A percentile compares a stretch with the other conserved stretches of the same genome.
Evolutionary conservation across 2,329 filamentous ascomycete genomes (phyloP).

Genomic region (Lithohypha guttulata): DNA sequence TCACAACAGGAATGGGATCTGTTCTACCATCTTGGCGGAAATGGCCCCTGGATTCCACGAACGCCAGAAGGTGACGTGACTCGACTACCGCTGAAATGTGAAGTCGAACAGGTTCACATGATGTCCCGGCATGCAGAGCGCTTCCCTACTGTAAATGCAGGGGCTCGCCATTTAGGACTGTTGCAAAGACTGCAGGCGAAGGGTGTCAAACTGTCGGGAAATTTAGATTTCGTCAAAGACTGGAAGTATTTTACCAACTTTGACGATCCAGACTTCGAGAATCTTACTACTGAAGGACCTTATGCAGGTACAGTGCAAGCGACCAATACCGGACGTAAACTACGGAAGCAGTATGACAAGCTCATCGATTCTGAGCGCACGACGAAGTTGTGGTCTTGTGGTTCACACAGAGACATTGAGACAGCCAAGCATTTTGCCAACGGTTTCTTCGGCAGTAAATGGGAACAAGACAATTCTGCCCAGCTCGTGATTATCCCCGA

Average conservation of each 20-base stretch:
- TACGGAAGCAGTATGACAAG: slow-evolving; percentile 43
- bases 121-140: slow-evolving; percentile 49
- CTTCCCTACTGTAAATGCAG: slow-evolving; percentile 44
- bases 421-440: slow-evolving; percentile 45
- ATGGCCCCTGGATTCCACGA: slow-evolving; percentile 46
- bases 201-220: slow-evolving; percentile 35
- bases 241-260: slow-evolving; percentile 44
- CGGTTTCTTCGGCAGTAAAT: slow-evolving; percentile 45
- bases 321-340: slow-evolving; percentile 43
- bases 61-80: slow-evolving; percentile 29
- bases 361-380: slow-evolving; percentile 29
- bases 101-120: slow-evolving; percentile 49
- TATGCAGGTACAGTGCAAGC: slow-evolving; percentile 45
- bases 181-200: slow-evolving; percentile 31
- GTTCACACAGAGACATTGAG: slow-evolving; percentile 44
- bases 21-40: slow-evolving; percentile 44
- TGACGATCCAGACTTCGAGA: slow-evolving; percentile 38
- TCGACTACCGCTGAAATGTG: slow-evolving; percentile 39
- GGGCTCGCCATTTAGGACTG: slow-evolving; percentile 34
- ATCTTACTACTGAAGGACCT: slow-evolving; percentile 45
- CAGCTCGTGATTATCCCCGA: slow-evolving; percentile 45
- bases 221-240: slow-evolving; percentile 43
- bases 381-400: slow-evolving; percentile 43
- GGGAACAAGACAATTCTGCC: slow-evolving; percentile 27
- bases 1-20: slow-evolving; percentile 35